Conservation (phyloP, 208 protist genomes). For the Trypanosoma conorhini region DNA sequence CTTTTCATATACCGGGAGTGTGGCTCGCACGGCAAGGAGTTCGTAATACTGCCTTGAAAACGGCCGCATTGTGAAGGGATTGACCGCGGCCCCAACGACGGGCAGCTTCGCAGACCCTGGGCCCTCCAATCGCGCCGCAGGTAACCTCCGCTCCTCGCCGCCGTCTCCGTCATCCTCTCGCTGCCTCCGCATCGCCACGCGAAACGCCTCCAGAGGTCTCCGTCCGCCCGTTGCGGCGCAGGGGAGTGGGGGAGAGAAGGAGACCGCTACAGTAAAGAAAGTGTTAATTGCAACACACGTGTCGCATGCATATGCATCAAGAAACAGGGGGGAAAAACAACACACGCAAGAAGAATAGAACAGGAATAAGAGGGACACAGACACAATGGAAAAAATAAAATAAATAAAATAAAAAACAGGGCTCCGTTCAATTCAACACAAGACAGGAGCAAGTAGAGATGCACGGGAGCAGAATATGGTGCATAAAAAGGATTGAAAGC, state of each 20-base stretch:
- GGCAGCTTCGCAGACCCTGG: background rate
- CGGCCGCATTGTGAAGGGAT: constrained; percentile 47
- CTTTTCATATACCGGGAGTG: constrained; percentile 72
- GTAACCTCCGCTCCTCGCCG: background rate
- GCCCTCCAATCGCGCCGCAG: background rate
- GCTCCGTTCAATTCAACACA: background rate
- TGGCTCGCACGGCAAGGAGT: constrained; percentile 38
- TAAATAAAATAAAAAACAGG: background rate
- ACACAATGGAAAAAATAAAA: background rate
- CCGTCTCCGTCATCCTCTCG: background rate
- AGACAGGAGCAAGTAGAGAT: background rate
- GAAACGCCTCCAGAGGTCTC: background rate
- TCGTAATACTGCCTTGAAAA: constrained; percentile 51
- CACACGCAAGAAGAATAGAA: too few relatives aligned
- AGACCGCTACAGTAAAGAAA: background rate
- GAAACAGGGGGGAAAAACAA: too few relatives aligned
- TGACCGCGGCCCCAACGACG: constrained; percentile 4
- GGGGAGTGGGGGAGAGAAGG: background rate
- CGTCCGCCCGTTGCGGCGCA: background rate
- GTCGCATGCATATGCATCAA: background rate
- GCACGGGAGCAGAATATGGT: background rate
- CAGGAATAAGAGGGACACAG: too few relatives aligned
- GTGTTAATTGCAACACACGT: background rate
- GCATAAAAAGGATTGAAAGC: background rate
- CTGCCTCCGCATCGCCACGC: constrained; percentile 1